A percentile compares a stretch with the other conserved stretches of the same genome.
Evolutionary conservation across 1,284 basidiomycete species (phyloP).

Genomic region (Boletus sp.): DNA sequence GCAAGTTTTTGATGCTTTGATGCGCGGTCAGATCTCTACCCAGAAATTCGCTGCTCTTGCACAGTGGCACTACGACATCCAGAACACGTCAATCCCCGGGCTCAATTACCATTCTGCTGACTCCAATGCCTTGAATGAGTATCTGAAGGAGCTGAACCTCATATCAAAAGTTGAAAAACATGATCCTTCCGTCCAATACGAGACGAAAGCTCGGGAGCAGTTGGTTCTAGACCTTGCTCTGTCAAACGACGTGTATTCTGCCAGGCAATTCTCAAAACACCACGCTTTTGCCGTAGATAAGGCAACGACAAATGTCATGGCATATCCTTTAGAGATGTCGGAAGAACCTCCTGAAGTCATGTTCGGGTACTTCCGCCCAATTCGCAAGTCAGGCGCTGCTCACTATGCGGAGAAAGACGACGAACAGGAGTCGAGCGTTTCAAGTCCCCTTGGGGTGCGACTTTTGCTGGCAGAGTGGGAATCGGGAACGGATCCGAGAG

Average conservation of each 20-base stretch:
- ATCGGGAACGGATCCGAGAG: slow-evolving; percentile 46
- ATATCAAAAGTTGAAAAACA: slow-evolving; percentile 36
- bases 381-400: slow-evolving; percentile 29
- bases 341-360: slow-evolving; percentile 51
- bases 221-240: slow-evolving; percentile 60
- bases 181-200: slow-evolving; percentile 40
- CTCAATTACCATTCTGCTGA: slow-evolving; percentile 38
- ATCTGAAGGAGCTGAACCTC: slow-evolving; percentile 41
- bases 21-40: slow-evolving; percentile 43
- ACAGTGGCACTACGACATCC: slow-evolving; percentile 52
- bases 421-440: slow-evolving; percentile 20
- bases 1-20: slow-evolving; percentile 50
- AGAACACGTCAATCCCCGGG: slow-evolving; percentile 40
- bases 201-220: slow-evolving; percentile 55
- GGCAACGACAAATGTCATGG: slow-evolving; percentile 46
- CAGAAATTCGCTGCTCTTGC: slow-evolving; percentile 39
- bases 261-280: slow-evolving; percentile 37
- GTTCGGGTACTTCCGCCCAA: slow-evolving; percentile 60
- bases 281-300: slow-evolving; percentile 22
- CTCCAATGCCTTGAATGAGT: slow-evolving; percentile 34
- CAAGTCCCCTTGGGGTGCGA: slow-evolving; percentile 50
- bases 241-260: slow-evolving; percentile 53
- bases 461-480: slow-evolving; percentile 67
- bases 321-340: slow-evolving; percentile 47
- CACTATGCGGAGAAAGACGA: slow-evolving; percentile 26